These are phyloP conservation scores for Paecilomyces formosus DNA, from an alignment of 2,329 filamentous ascomycete species.

Conservation along the genomic window DNA sequence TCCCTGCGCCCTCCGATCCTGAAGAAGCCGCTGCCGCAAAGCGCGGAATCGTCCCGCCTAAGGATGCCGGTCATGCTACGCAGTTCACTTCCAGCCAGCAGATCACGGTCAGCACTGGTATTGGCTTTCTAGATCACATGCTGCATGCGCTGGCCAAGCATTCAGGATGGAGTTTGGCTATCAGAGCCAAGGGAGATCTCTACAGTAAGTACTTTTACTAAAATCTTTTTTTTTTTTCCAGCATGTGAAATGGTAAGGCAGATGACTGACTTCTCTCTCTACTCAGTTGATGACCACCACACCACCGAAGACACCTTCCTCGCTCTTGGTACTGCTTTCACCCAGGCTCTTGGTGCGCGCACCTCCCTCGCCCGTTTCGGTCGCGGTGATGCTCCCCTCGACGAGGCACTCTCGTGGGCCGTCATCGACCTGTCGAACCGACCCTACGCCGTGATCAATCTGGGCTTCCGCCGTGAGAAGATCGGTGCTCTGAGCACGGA, in stretches of 20 bases:
- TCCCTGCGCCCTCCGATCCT: constrained; percentile 57
- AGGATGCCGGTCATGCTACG: constrained; percentile 63
- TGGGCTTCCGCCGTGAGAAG: constrained; percentile 83
- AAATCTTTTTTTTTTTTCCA: not conserved
- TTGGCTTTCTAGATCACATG: constrained; percentile 99
- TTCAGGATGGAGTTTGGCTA: constrained; percentile 80
- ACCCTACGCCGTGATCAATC: constrained; percentile 73
- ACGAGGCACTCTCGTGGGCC: constrained; percentile 87
- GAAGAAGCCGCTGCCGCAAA: constrained; percentile 41
- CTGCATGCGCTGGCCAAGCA: constrained; percentile 94
- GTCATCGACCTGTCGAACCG: constrained; percentile 94
- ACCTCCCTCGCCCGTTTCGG: constrained; percentile 85
- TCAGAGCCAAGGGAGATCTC: constrained; percentile 80
- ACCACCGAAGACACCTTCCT: constrained; percentile 94
- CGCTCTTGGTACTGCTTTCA: constrained; percentile 80
- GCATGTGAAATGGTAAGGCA: not conserved
- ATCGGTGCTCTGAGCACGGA: constrained; percentile 88
- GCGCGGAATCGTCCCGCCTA: constrained; percentile 33
- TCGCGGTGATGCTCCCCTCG: constrained; percentile 83
- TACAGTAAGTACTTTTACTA: constrained; percentile 57
- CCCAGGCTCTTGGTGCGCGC: constrained; percentile 66
- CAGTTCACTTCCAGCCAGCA: constrained; percentile 78
- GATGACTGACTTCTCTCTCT: not conserved
- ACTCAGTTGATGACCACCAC: constrained; percentile 90
- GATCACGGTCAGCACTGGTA: constrained; percentile 84